Evolutionary conservation across 2,329 filamentous ascomycete species (phyloP), one percentile per base, ranked within the genome.

Genomic region (Fusarium sp.): DNA sequence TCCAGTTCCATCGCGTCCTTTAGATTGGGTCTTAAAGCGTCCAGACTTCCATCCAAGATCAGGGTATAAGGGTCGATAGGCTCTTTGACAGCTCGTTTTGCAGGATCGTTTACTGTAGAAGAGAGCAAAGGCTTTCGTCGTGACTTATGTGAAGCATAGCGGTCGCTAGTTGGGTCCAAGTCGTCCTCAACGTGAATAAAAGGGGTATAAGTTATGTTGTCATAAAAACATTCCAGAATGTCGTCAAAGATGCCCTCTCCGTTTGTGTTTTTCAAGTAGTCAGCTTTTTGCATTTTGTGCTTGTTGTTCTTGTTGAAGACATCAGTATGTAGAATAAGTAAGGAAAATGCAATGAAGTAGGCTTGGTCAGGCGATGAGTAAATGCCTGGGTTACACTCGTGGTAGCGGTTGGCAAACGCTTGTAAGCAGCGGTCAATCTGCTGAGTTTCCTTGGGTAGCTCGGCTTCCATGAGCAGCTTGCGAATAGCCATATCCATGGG

Each of bases 301-400:
- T 98, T 98, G 83, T 98, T 98, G 83, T 98, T 99, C 81, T 97
- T 97, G 84, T 99, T 99, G 88, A 98, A 98, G n/a, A 97, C 93
- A 77, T 99, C 96, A 0, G 96, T 98, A 75, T 99, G 96, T 33
- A 99, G 84, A 72, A 99, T 98, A 63, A 99, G 88, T 58, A 99
- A 89, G 3, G 95, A 98, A 77, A 99, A 99, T 18, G 95, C 94
- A 69, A 98, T 95, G 75, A 98, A 97, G 78, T 98, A 98, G n/a
- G 96, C 94, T 80, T 98, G 93, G 75, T 98, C 96, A 73, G 94
- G 89, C 33, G 91, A 91, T 24, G 92, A 88, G 80, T 97, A 99
- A 63, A 99, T 97, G 38, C 96, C 95, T 4, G 96, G 96, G 74
- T 99, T 99, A 81, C 96, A 99, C 80, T 99, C 96, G 77, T 98